Evolutionary conservation across 179 eudicot species (phyloP).

Genomic region (Silene coronaria): DNA sequence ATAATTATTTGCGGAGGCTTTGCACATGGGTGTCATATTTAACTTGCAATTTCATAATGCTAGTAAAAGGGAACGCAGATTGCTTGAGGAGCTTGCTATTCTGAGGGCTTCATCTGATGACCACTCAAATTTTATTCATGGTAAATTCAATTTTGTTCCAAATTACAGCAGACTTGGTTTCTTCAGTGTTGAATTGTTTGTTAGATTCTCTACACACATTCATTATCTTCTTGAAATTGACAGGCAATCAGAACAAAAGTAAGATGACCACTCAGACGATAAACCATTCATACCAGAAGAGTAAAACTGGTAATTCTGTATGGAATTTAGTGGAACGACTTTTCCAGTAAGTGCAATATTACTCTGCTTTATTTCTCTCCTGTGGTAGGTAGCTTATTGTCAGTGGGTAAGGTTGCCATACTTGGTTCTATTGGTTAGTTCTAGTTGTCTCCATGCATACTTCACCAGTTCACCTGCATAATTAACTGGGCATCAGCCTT

Average conservation of each 20-base stretch:
- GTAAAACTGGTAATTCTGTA: slow-evolving; percentile 30
- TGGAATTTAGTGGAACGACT: slow-evolving; percentile 47
- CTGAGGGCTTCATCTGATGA: slow-evolving; percentile 33
- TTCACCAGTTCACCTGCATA: neutral
- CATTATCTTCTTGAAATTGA: slow-evolving; percentile 17
- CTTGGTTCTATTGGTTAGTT: neutral
- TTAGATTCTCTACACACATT: neutral
- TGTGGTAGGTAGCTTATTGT: neutral
- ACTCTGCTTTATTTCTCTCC: slow-evolving; percentile 8
- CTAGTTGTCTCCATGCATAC: neutral
- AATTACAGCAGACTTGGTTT: slow-evolving; percentile 2
- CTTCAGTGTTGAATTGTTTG: neutral
- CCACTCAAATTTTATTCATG: slow-evolving; percentile 25
- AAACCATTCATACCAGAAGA: slow-evolving; percentile 22
- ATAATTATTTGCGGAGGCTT: neutral
- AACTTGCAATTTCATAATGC: slow-evolving; percentile 19
- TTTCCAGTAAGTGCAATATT: slow-evolving; percentile 33
- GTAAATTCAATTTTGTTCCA: slow-evolving; percentile 25
- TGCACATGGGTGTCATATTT: neutral
- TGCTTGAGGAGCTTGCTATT: slow-evolving; percentile 63
- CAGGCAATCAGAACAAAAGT: slow-evolving; percentile 25
- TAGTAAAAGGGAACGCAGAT: slow-evolving; percentile 58
- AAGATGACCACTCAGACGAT: slow-evolving; percentile 17
- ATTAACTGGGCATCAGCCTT: neutral
- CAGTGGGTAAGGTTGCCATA: neutral